Base-by-base conservation (phyloP, 2,329 filamentous ascomycete genomes). In the Thyridium curvatum region DNA sequence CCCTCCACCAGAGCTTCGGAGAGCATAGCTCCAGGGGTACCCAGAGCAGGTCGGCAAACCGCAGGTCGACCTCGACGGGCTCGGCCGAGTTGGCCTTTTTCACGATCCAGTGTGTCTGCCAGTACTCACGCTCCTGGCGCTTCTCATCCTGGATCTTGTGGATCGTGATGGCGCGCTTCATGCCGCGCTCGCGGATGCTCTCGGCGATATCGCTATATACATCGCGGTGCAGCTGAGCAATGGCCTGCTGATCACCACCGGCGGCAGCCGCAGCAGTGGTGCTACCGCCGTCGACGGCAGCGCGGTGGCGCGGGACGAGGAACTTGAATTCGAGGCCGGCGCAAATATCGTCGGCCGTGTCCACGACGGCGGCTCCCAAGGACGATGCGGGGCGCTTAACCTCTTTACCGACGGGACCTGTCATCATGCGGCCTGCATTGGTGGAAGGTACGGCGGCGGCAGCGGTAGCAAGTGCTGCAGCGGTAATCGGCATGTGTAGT, bases 31-130 rank as follows among this genome's bases (percentile, higher is more conserved):
- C 63, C 7, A 62, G 52, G 1, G 62, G 51, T 3, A 60, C 52
- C 52, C 56, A 61, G 13, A 52, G 18, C 26, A 56, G 56, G n/a
- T 49, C 48, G n/a, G 47, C 16, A 12, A 45, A 45, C 3, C 46
- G 43, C 8, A 40, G 43, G 28, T 60, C 52, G 8, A 47, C 43
- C 4, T 51, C 46, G 10, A 44, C 42, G 3, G 59, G 54, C 34
- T 54, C 51, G 4, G 60, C 59, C n/a, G 62, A 65, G 43, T 63
- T 64, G 30, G 62, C 57, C 38, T 58, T 60, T 41, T 66, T 65
- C 30, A 66, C 58, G 18, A 65, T 57, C 62, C 62, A 66, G 38
- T 56, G 50, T 2, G 53, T 51, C n/a, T 42, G 42, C 61, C 60
- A 65, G 38, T 52, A 61, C 16, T 61, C 50, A 14, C 48, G 45